phyloP scores from a whole-genome alignment of 2,329 filamentous ascomycete species.

The Aspergillus versicolor region DNA sequence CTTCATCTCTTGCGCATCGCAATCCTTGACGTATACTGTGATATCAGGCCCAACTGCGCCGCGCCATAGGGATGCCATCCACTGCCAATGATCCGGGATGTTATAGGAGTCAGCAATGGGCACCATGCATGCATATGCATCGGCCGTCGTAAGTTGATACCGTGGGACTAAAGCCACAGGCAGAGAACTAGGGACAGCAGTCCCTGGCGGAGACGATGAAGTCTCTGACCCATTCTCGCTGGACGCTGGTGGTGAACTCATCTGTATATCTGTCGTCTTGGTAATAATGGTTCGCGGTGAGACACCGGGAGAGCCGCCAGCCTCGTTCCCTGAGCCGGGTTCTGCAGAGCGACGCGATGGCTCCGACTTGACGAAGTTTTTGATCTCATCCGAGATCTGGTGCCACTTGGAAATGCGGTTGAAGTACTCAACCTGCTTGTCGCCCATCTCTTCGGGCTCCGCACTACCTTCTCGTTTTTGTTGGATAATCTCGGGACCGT shows the following conservation, averaged over 20 bases:
- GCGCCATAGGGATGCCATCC: conserved; percentile 93
- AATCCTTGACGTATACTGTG: conserved; percentile 46
- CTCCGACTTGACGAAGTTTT: conserved; percentile 53
- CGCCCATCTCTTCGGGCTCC: conserved; percentile 38
- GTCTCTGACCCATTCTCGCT: conserved; percentile 28
- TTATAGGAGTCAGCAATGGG: conserved; percentile 76
- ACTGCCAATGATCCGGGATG: conserved; percentile 92
- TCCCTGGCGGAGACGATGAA: conserved; percentile 18
- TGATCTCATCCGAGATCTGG: conserved; percentile 68
- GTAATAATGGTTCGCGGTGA: conserved; percentile 37
- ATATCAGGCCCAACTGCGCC: conserved; percentile 77
- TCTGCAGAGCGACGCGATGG: conserved; percentile 14
- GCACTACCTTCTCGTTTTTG: conserved; percentile 20
- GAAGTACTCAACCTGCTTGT: conserved; percentile 60
- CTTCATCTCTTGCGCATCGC: conserved; percentile 41
- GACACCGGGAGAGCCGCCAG: conserved; percentile 21
- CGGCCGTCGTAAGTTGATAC: conserved; percentile 76
- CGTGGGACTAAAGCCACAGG: conserved; percentile 75
- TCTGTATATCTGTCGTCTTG: conserved; percentile 27
- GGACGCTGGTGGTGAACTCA: conserved; percentile 31
- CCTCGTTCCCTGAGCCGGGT: conserved; percentile 16
- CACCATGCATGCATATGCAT: conserved; percentile 70
- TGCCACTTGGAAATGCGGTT: conserved; percentile 73
- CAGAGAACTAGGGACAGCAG: conserved; percentile 31
- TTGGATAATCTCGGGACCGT: conserved; percentile 41